Conservation (phyloP, 441 rosid genomes). For the Mallotus japonicus region DNA sequence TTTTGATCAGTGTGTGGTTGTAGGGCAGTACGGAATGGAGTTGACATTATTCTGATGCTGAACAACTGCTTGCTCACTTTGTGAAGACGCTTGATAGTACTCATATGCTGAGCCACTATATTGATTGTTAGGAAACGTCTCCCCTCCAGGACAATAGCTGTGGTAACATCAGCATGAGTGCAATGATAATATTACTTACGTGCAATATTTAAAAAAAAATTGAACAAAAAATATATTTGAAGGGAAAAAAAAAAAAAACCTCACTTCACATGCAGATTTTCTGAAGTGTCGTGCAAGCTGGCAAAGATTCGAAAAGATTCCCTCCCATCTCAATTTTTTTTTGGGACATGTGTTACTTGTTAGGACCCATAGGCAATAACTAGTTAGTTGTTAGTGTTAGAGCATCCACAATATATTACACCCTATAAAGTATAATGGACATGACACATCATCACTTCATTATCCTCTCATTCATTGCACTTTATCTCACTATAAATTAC, state of each 20-base stretch:
- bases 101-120: conserved; percentile 25
- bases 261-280: background rate
- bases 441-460: too few species aligned
- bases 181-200: background rate
- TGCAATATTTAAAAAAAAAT: background rate
- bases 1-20: conserved; percentile 18
- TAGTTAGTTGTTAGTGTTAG: too few species aligned
- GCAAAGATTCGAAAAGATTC: background rate
- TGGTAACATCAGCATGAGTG: conserved; percentile 13
- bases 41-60: conserved; percentile 25
- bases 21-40: conserved; percentile 21
- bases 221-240: background rate
- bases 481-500: too few species aligned
- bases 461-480: too few species aligned
- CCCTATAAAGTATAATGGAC: too few species aligned
- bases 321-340: background rate
- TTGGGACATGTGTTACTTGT: too few species aligned
- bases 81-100: conserved; percentile 25
- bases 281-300: background rate
- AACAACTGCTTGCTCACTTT: conserved; percentile 25
- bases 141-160: conserved; percentile 35
- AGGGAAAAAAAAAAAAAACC: background rate
- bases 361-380: too few species aligned
- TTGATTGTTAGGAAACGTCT: conserved; percentile 12
- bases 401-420: too few species aligned